Evolutionary conservation across 495 filamentous ascomycete species (phyloP).

Genomic region (Penicillium daleae): DNA sequence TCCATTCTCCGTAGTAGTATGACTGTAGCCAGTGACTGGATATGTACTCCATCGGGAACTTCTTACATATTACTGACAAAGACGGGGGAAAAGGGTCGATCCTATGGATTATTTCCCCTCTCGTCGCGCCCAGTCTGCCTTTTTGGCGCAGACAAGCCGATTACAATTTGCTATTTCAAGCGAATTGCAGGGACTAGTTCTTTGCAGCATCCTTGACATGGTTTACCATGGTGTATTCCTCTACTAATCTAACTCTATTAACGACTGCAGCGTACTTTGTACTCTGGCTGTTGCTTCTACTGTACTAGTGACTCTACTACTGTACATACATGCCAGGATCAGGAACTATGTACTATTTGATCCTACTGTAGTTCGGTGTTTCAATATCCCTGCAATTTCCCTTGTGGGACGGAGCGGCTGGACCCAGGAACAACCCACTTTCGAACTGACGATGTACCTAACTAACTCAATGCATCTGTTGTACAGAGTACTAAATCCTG

Average conservation of each 20-base stretch:
- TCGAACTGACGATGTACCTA: not conserved
- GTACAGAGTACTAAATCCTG: not conserved
- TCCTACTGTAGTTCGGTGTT: not conserved
- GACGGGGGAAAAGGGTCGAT: constrained; percentile 21
- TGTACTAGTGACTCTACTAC: not conserved
- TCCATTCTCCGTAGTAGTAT: not conserved
- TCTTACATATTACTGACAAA: constrained; percentile 1
- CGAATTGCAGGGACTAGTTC: constrained; percentile 15
- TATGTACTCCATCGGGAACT: not conserved
- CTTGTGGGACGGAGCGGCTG: constrained; percentile 5
- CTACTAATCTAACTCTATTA: not conserved
- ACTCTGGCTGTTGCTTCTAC: not conserved
- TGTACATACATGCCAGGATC: not conserved
- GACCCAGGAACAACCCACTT: constrained; percentile 12
- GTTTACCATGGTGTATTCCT: not conserved
- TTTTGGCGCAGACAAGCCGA: constrained; percentile 23
- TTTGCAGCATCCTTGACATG: not conserved
- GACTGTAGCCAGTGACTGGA: not conserved
- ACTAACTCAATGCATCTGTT: not conserved
- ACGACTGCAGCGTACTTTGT: not conserved
- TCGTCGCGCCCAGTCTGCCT: constrained; percentile 7
- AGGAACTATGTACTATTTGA: not conserved
- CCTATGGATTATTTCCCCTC: constrained; percentile 25
- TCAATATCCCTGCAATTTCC: not conserved
- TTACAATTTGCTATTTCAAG: constrained; percentile 13